Evolutionary conservation across 2,329 filamentous ascomycete species (phyloP), one percentile per base, ranked within the genome.

Genomic region (Pleurostoma richardsiae): DNA sequence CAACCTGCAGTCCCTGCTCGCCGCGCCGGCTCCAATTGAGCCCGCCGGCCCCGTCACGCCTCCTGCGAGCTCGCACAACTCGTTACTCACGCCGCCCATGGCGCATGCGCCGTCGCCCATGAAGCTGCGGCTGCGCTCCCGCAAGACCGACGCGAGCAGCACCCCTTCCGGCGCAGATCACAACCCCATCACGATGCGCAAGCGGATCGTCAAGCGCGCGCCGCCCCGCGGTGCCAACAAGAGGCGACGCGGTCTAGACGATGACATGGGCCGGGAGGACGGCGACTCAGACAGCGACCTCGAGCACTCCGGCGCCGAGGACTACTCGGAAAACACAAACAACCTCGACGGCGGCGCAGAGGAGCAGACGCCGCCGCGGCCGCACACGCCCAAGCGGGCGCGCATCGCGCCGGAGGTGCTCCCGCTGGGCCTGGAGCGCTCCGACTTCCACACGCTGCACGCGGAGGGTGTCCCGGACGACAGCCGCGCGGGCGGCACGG

Each of bases 331-430:
- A 19, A 54, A 53, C 26, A 41, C 43, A 51, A 51, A 59, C 31
- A 40, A 48, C 31, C 49, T 48, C 30, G 49, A 47, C 41, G 45
- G 30, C 36, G 33, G 41, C 26, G 41, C 45, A n/a, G 44, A 46
- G 5, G 44, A 47, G 40, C 41, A 19, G 27, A 42, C 53, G 40
- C 58, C 61, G 4, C 49, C 55, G 11, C 59, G 63, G 39, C 76
- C 73, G 3, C 69, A 72, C 40, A 85, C 81, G 6, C 81, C 81
- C 1, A 83, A 82, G 62, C 74, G 80, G 45, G 69, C 75, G 49
- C 77, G 79, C 53, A 74, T 83, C 46, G 80, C 80, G 30, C 81
- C 81, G 2, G 78, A 79, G 54, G 68, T 72, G n/a, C 61, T 85
- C 0, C 81, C 81, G 5, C 70, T 82, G 1, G 81, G 81, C 4